Percentiles rank a stretch among this genome's conserved stretches.
Evolutionary conservation across 306 rosid genomes (phyloP).

Genomic region (Lathyrus aphaca): DNA sequence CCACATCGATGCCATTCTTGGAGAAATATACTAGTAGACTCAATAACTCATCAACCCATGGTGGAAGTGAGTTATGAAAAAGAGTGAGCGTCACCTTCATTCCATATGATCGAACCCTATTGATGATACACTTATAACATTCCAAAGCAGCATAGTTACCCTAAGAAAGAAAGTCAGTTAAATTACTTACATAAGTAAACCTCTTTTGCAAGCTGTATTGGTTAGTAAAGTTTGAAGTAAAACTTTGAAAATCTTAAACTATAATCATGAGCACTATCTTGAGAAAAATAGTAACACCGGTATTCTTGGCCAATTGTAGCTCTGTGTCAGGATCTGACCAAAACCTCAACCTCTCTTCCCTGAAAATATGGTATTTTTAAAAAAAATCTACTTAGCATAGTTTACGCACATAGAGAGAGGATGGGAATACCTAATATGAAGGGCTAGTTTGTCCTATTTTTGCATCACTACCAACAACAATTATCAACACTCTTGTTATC

Average conservation of each 20-base stretch:
- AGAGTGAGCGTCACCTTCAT: slow-evolving; percentile 99
- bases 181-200: slow-evolving; percentile 36
- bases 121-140: slow-evolving; percentile 92
- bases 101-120: slow-evolving; percentile 75
- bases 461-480: too few species aligned
- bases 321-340: slow-evolving; percentile 98
- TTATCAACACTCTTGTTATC: too few species aligned
- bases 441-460: neutral
- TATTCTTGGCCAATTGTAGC: slow-evolving; percentile 77
- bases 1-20: too few species aligned
- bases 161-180: slow-evolving; percentile 45
- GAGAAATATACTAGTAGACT: slow-evolving; percentile 5
- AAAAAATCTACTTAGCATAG: slow-evolving; percentile 21
- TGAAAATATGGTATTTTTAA: slow-evolving; percentile 52
- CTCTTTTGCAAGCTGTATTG: slow-evolving; percentile 20
- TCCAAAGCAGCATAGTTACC: slow-evolving; percentile 93
- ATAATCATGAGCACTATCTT: too few species aligned
- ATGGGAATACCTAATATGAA: neutral
- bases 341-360: slow-evolving; percentile 95
- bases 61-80: slow-evolving; percentile 95
- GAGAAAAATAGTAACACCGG: slow-evolving; percentile 74
- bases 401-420: neutral
- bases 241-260: slow-evolving; percentile 14
- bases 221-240: slow-evolving; percentile 26
- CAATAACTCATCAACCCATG: slow-evolving; percentile 78